A percentile compares a stretch with the other conserved stretches of the same genome.
phyloP scores from a whole-genome alignment of 2,329 filamentous ascomycete genomes.

The Colletotrichum nymphaeae region DNA sequence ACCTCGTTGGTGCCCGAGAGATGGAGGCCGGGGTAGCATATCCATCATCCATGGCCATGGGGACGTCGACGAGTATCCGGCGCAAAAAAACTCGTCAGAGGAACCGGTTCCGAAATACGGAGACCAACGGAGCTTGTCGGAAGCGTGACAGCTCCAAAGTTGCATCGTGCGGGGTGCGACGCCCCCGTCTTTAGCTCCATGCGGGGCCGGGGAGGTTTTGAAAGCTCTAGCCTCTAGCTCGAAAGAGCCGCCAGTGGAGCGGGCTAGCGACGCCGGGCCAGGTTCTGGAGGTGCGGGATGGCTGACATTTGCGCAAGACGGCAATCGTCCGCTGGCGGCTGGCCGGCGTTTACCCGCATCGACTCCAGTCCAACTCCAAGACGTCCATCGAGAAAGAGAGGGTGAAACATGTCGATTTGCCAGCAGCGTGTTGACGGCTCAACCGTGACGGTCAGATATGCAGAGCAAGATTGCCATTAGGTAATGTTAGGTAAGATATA shows the following conservation, averaged over 20 bases:
- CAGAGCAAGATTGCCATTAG: slow-evolving; percentile 8
- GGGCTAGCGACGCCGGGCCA: slow-evolving; percentile 15
- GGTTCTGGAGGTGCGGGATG: slow-evolving; percentile 12
- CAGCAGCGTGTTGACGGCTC: not conserved
- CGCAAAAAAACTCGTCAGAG: not conserved
- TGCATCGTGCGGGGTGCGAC: slow-evolving; percentile 33
- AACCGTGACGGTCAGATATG: not conserved
- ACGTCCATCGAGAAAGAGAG: not conserved
- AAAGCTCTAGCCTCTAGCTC: slow-evolving; percentile 5
- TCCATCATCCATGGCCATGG: not conserved
- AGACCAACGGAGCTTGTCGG: slow-evolving; percentile 34
- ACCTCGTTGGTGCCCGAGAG: slow-evolving; percentile 32
- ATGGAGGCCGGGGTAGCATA: slow-evolving; percentile 10
- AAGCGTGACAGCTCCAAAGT: slow-evolving; percentile 25
- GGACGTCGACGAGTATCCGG: not conserved
- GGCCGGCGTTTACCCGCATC: slow-evolving; percentile 15
- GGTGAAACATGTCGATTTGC: not conserved
- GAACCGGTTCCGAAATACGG: slow-evolving; percentile 25
- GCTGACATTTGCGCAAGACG: slow-evolving; percentile 9
- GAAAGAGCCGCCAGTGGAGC: slow-evolving; percentile 32
- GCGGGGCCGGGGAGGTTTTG: slow-evolving; percentile 24
- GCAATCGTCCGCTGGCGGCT: not conserved
- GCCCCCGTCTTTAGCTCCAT: slow-evolving; percentile 30
- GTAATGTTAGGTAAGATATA: slow-evolving; percentile 30
- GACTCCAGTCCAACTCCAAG: not conserved